Evolutionary conservation across 108 stramenopile species (phyloP), one percentile per base, ranked within the genome.

Genomic region (Conticribra guillardii): DNA sequence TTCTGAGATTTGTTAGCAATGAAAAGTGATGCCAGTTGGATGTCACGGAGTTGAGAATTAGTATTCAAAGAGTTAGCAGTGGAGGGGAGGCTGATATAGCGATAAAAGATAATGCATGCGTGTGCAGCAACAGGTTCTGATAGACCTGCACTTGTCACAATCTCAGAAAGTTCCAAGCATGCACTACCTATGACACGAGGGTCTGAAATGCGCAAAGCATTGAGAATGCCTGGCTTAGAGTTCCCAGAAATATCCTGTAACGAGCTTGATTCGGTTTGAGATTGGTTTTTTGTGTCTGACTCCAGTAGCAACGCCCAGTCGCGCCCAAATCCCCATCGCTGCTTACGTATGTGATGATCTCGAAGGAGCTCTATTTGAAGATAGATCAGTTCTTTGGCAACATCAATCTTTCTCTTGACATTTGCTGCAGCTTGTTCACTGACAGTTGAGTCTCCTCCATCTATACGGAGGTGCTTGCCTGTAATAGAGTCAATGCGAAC

Each of bases 1-100:
- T 94, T 94, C 69, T 94, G 90, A 14, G 89, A 80, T 69, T 94
- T 94, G 59, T 90, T 91, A 7, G 93, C 93, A 47, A 94, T 70
- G 41, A 91, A 94, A 11, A 91, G 62, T 47, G 87, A 87, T 21
- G 89, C 93, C 14, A 94, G 67, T 41, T 82, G 63, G 15, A 86
- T 61, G 48, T 94, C 93, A 30, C 90, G 79, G 17, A 84, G 71
- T 74, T 90, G 89, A 55, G 86, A 48, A 65, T 81, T 78, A 26
- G 71, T 47, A 34, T 54, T 73, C n/a, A 67, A 59, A 5, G 48
- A 29, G 27, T 56, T 59, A 26, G 71, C 28, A 56, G 59, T 46
- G 30, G 82, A 77, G 0, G 71, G 68, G 23, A 83, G 65, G 19
- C 82, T 83, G 29, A 80, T 71, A 71, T 87, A 94, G 11, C 93